Percentiles rank a stretch among this genome's conserved stretches.
These are phyloP conservation scores for Sanghuangporus sanghuang DNA, from an alignment of 1,284 basidiomycete species.

Conservation along the genomic window DNA sequence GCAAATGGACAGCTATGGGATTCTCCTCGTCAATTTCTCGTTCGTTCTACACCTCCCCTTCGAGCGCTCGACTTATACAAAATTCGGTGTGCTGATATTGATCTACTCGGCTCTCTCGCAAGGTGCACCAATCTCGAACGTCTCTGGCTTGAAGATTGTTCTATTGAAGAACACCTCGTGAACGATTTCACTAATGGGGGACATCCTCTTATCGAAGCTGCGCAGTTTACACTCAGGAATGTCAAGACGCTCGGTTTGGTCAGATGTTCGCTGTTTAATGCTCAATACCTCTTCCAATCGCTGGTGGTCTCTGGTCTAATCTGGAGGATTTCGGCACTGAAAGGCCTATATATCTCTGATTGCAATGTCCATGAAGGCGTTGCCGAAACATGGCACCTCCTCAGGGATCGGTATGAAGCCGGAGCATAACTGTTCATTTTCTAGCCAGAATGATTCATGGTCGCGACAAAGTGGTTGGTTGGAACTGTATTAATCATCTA, in stretches of 20 bases:
- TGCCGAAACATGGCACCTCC: neutral
- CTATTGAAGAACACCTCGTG: neutral
- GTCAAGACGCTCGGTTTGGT: slow-evolving; percentile 4
- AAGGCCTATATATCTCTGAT: slow-evolving; percentile 6
- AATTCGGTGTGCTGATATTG: neutral
- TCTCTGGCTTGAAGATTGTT: slow-evolving; percentile 11
- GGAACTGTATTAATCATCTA: too few species aligned
- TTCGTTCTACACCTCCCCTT: neutral
- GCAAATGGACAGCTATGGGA: neutral
- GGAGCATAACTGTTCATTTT: neutral
- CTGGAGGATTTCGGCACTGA: slow-evolving; percentile 2
- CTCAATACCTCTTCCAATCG: neutral
- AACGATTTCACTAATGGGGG: neutral
- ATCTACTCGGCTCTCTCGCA: slow-evolving; percentile 3
- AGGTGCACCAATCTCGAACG: neutral
- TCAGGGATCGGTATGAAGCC: neutral
- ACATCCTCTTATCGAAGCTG: neutral
- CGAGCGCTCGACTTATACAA: slow-evolving; percentile 7
- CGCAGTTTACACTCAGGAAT: neutral
- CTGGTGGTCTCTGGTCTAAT: neutral
- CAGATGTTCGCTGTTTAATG: neutral
- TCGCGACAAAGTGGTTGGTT: too few species aligned
- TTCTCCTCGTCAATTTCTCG: slow-evolving; percentile 2
- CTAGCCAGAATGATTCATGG: too few species aligned
- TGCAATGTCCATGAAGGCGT: slow-evolving; percentile 7